Evolutionary conservation across 1,284 basidiomycete species (phyloP), one percentile per base, ranked within the genome.

Genomic region (Mycosarcoma mackinlayi): DNA sequence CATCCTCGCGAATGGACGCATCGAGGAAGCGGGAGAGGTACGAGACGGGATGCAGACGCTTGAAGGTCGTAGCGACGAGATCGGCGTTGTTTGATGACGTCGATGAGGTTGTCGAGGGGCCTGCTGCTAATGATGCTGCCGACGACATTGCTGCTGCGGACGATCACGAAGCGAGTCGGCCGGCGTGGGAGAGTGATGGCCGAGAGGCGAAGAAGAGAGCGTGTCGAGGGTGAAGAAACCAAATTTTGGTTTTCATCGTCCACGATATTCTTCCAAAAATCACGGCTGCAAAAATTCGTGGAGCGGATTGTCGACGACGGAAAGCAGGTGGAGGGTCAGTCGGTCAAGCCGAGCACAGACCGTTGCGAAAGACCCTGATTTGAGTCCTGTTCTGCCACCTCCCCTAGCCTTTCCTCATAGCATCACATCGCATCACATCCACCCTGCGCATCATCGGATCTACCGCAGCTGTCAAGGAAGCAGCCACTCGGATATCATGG

Each of bases 1-100:
- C 67, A 35, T 76, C 74, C 33, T 76, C 74, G 41, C 74, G 71
- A 23, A 71, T 49, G 6, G 57, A 62, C n/a, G 63, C 53, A 34
- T 59, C 58, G 48, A 76, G 67, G 50, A 76, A 76, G 34, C 71
- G 71, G 3, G 54, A 56, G 18, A 76, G 74, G 38, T 73, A 76
- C 28, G 74, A 57, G 31, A 56, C 30, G 19, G 74, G 74, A 51
- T 70, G 74, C 16, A 76, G 58, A 11, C 67, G 63, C 44, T 76
- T 76, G 57, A 76, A 76, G 1, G 71, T 73, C 18, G 63, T 66
- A 6, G 72, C 68, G 24, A 49, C 63, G 10, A 67, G 44, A 14
- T 74, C 61, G 31, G 63, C 35, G 11, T 57, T 48, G 13, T n/a
- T 38, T 9, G 50, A n/a, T 6, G 50, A 18, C 9, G 48, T 19